Evolutionary conservation across 108 stramenopile genomes (phyloP).

Genomic region (Nitzschia sp.): DNA sequence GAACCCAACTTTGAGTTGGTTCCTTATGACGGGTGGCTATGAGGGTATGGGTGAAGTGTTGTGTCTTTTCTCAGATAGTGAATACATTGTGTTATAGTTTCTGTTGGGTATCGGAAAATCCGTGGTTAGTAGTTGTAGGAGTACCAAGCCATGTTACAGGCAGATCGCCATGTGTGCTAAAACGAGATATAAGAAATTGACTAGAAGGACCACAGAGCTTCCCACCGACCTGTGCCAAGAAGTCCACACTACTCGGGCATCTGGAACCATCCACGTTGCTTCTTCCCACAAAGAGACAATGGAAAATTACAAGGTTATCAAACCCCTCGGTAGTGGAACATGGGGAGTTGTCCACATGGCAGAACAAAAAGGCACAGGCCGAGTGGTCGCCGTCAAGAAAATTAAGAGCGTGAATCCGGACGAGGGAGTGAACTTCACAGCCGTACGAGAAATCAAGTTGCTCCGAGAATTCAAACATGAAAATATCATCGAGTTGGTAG

Average conservation of each 20-base stretch:
- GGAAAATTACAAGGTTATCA: conserved; percentile 84
- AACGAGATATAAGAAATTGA: too few relatives aligned
- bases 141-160: too few relatives aligned
- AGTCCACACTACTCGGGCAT: too few relatives aligned
- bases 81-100: too few relatives aligned
- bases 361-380: conserved; percentile 82
- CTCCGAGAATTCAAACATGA: conserved; percentile 91
- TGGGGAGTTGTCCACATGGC: conserved; percentile 92
- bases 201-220: too few relatives aligned
- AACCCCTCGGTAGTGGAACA: conserved; percentile 86
- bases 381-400: conserved; percentile 87
- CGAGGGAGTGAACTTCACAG: conserved; percentile 93
- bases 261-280: too few relatives aligned
- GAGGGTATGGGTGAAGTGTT: not conserved
- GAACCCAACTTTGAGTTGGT: conserved; percentile 47
- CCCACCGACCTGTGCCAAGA: too few relatives aligned
- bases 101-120: too few relatives aligned
- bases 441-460: conserved; percentile 93
- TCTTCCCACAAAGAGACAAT: conserved; percentile 24
- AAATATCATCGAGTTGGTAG: conserved; percentile 88
- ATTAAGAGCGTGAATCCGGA: conserved; percentile 86
- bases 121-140: too few relatives aligned
- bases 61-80: too few relatives aligned
- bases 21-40: conserved; percentile 36
- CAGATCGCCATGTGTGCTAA: too few relatives aligned